Percentiles rank a stretch among this genome's conserved stretches.
phyloP scores from a whole-genome alignment of 495 filamentous ascomycete genomes.

The Penicillium coffeae region DNA sequence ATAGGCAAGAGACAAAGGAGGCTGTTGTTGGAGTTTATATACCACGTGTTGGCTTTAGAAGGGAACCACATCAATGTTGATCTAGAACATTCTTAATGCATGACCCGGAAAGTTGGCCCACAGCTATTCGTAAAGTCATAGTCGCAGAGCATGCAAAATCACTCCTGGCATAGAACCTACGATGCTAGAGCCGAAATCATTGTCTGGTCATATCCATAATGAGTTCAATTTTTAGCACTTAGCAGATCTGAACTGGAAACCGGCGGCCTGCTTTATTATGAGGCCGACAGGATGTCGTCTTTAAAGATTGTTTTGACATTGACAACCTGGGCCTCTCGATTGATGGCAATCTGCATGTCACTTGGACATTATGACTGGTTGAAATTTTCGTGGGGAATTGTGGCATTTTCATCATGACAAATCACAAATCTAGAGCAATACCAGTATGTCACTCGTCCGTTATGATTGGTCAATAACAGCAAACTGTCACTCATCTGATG shows the following conservation, averaged over 20 bases:
- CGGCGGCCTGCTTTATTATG: conserved; percentile 6
- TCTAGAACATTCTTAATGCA: conserved; percentile 14
- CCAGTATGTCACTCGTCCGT: conserved; percentile 5
- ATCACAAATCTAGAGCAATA: conserved; percentile 13
- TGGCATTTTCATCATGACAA: conserved; percentile 11
- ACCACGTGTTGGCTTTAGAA: conserved; percentile 9
- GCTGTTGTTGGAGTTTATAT: conserved; percentile 10
- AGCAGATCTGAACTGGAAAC: conserved; percentile 3
- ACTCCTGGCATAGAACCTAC: conserved; percentile 4
- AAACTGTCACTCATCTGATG: conserved; percentile 6
- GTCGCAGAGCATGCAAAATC: conserved; percentile 3
- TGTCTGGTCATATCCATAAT: conserved; percentile 6
- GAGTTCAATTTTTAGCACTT: conserved; percentile 4
- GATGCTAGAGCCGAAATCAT: conserved; percentile 6
- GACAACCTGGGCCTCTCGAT: conserved; percentile 1
- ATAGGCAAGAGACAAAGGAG: conserved; percentile 3
- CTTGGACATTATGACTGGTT: conserved; percentile 11
- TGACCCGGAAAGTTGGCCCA: too few species aligned
- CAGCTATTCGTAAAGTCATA: too few species aligned
- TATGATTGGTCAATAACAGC: conserved; percentile 8
- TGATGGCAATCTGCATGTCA: conserved; percentile 12
- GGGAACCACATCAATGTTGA: background rate
- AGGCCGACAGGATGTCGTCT: conserved; percentile 5
- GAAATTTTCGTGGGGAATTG: background rate
- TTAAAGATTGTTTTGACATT: conserved; percentile 5